Conservation (phyloP, 805 yeast species). For the Priceomyces medius region DNA sequence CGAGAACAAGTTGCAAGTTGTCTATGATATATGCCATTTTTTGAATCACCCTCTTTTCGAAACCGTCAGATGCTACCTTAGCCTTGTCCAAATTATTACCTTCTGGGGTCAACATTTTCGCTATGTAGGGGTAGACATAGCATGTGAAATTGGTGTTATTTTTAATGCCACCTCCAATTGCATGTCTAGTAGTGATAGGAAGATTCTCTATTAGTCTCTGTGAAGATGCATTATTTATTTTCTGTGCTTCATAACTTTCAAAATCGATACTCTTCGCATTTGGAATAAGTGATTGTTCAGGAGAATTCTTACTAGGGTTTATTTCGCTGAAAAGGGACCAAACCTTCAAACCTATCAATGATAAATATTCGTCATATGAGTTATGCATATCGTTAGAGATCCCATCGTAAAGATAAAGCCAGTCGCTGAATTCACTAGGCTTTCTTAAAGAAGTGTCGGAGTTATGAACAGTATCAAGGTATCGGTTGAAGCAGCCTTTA, state of each 20-base stretch:
- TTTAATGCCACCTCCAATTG: constrained; percentile 22
- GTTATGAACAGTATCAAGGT: constrained; percentile 55
- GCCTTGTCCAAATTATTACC: constrained; percentile 20
- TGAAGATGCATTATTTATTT: constrained; percentile 32
- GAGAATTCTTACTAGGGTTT: constrained; percentile 26
- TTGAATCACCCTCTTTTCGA: constrained; percentile 32
- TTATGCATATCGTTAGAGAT: constrained; percentile 35
- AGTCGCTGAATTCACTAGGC: constrained; percentile 65
- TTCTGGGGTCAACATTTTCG: constrained; percentile 31
- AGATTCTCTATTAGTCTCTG: constrained; percentile 27
- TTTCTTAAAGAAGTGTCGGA: constrained; percentile 62
- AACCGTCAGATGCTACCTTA: constrained; percentile 16
- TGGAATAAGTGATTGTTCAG: constrained; percentile 25
- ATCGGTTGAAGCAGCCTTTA: constrained; percentile 68
- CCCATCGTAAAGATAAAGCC: constrained; percentile 73
- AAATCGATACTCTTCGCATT: constrained; percentile 35
- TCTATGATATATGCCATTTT: constrained; percentile 38
- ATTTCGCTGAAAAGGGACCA: constrained; percentile 65
- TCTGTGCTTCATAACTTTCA: constrained; percentile 36
- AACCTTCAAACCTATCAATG: constrained; percentile 59
- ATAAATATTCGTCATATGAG: constrained; percentile 51
- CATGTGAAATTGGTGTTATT: constrained; percentile 22
- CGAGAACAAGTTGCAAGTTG: constrained; percentile 41
- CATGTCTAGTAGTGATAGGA: constrained; percentile 25
- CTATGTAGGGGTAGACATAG: constrained; percentile 35